These are phyloP conservation scores for Penicillium frequentans DNA, from an alignment of 2,329 filamentous ascomycete species.

Conservation along the genomic window DNA sequence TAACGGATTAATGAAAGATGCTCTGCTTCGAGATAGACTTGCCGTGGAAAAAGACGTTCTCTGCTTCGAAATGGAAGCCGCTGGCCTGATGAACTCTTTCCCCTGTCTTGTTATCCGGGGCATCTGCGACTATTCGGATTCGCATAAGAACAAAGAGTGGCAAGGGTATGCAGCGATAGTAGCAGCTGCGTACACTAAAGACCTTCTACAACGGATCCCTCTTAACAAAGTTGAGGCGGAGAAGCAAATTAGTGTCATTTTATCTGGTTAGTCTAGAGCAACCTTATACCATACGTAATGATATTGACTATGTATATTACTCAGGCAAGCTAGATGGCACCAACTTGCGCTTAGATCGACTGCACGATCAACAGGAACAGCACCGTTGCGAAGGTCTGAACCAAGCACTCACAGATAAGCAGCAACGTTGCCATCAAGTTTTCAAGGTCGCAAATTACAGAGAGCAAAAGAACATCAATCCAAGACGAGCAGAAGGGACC, in stretches of 20 bases:
- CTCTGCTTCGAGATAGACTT: too few species aligned
- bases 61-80: not conserved
- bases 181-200: not conserved
- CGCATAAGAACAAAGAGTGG: not conserved
- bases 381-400: not conserved
- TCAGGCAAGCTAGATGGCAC: not conserved
- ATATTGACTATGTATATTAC: not conserved
- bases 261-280: too few species aligned
- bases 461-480: slow-evolving; percentile 33
- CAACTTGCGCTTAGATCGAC: not conserved
- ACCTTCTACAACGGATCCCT: not conserved
- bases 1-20: not conserved
- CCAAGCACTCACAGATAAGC: slow-evolving; percentile 1
- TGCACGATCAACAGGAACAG: slow-evolving; percentile 6
- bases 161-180: not conserved
- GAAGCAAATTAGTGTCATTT: too few species aligned
- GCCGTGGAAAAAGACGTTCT: not conserved
- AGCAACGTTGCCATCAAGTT: slow-evolving; percentile 22
- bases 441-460: slow-evolving; percentile 31
- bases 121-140: not conserved
- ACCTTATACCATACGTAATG: too few species aligned
- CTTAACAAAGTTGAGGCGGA: too few species aligned
- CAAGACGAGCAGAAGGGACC: slow-evolving; percentile 28
- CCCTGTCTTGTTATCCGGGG: not conserved
- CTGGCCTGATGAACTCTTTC: not conserved